Base-by-base conservation (phyloP, 768 basidiomycete genomes). In the Pholiota conissans region DNA sequence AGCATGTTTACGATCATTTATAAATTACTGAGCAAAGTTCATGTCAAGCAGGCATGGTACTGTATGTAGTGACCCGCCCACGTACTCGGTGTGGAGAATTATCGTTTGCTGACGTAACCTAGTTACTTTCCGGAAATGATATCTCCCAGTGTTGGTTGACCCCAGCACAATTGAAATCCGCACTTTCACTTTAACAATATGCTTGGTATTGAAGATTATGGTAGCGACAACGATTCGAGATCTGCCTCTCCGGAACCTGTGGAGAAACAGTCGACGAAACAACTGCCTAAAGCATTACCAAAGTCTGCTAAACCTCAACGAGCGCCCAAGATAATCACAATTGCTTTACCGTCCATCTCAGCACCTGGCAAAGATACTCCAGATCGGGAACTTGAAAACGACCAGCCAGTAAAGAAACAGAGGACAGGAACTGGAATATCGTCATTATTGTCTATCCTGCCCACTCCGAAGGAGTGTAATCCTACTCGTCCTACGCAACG, bases 141-240 rank as follows among this genome's bases (percentile, higher is more conserved):
- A n/a, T n/a, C n/a, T n/a, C n/a, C n/a, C n/a, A n/a, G n/a, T n/a
- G n/a, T n/a, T n/a, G n/a, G n/a, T n/a, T n/a, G n/a, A n/a, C n/a
- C n/a, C n/a, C n/a, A n/a, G n/a, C n/a, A n/a, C n/a, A n/a, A n/a
- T n/a, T n/a, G n/a, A n/a, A n/a, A n/a, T n/a, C n/a, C n/a, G n/a
- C n/a, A n/a, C n/a, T n/a, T n/a, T n/a, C n/a, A n/a, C n/a, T n/a
- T n/a, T n/a, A n/a, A 2, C 20, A 53, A 28, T 24, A 91, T 91
- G 88, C 82, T 91, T 60, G 88, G 87, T 29, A 78, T 92, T 57
- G 89, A 88, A 65, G 83, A 79, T 76, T 91, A 92, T 64, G 89
- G 88, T 61, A 92, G 90, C 64, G 85, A 89, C 62, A 81, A 76
- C 65, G 86, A 84, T 56, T 62, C 58, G 24, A 52, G 35, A 64